phyloP scores from a whole-genome alignment of 2,329 filamentous ascomycete genomes.

The Meredithiella fracta region DNA sequence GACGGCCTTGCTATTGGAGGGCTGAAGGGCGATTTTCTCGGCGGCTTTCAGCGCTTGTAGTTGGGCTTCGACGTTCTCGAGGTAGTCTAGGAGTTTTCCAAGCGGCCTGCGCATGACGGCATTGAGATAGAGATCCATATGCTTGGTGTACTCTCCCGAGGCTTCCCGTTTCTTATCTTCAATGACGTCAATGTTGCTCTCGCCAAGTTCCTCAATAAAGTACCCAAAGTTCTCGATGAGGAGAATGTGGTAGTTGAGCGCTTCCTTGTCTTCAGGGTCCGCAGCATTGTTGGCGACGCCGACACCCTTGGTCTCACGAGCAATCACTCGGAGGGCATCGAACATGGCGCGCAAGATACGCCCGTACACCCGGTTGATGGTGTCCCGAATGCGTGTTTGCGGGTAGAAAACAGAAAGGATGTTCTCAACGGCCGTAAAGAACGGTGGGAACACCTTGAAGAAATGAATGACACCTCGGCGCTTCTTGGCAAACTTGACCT shows the following conservation, averaged over 20 bases:
- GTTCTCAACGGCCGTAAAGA: constrained; percentile 67
- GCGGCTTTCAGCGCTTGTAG: constrained; percentile 42
- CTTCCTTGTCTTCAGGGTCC: constrained; percentile 78
- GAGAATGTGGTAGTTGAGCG: constrained; percentile 90
- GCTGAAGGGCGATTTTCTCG: constrained; percentile 55
- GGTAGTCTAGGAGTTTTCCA: constrained; percentile 77
- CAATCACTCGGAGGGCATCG: constrained; percentile 89
- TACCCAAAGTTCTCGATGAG: constrained; percentile 99
- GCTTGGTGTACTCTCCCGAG: constrained; percentile 62
- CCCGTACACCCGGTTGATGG: constrained; percentile 74
- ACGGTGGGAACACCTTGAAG: constrained; percentile 81
- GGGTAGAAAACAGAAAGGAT: constrained; percentile 49
- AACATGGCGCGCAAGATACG: constrained; percentile 92
- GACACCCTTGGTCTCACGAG: constrained; percentile 46
- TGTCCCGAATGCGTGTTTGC: constrained; percentile 45
- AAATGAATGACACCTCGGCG: constrained; percentile 92
- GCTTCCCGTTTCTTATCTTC: constrained; percentile 72
- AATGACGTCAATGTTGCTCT: constrained; percentile 58
- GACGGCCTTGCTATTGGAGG: constrained; percentile 63
- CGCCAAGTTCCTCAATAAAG: constrained; percentile 72
- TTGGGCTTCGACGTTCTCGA: constrained; percentile 73
- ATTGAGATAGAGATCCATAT: constrained; percentile 72
- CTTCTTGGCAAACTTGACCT: constrained; percentile 90
- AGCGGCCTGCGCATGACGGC: constrained; percentile 79
- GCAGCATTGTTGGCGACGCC: constrained; percentile 28